Conservation (phyloP, 1,284 basidiomycete genomes). For the Melampsora allii-populina region DNA sequence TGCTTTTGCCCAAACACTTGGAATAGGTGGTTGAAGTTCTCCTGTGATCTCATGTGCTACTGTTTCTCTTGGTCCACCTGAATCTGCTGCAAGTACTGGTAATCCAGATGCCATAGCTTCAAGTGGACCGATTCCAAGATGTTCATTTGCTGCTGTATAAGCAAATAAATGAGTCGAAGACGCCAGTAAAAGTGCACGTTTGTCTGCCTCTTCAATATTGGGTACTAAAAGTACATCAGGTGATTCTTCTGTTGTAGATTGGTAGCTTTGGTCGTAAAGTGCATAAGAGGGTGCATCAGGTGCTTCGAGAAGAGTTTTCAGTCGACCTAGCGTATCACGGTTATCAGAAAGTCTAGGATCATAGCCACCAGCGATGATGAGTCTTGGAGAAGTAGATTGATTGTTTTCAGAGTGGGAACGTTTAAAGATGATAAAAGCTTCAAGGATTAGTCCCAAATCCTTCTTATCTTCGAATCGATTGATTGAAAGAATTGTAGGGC, state of each 20-base stretch:
- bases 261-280: constrained; percentile 54
- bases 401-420: constrained; percentile 40
- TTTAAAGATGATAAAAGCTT: constrained; percentile 63
- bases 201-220: constrained; percentile 77
- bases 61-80: constrained; percentile 88
- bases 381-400: constrained; percentile 44
- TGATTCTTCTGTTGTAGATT: constrained; percentile 51
- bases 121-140: constrained; percentile 94
- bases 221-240: constrained; percentile 76
- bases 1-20: constrained; percentile 66
- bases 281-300: constrained; percentile 52
- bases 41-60: constrained; percentile 60
- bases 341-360: constrained; percentile 70
- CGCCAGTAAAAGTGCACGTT: constrained; percentile 65
- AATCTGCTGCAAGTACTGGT: constrained; percentile 82
- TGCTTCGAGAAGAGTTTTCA: constrained; percentile 61
- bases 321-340: constrained; percentile 60
- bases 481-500: constrained; percentile 77
- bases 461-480: constrained; percentile 98
- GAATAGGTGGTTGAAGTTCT: constrained; percentile 61
- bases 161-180: constrained; percentile 66
- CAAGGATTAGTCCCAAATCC: constrained; percentile 75
- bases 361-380: constrained; percentile 63
- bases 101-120: constrained; percentile 92
- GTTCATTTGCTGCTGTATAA: constrained; percentile 93